Evolutionary conservation across 192 early-diverging fungal genomes (phyloP).

Genomic region (Lunasporangiospora selenospora): DNA sequence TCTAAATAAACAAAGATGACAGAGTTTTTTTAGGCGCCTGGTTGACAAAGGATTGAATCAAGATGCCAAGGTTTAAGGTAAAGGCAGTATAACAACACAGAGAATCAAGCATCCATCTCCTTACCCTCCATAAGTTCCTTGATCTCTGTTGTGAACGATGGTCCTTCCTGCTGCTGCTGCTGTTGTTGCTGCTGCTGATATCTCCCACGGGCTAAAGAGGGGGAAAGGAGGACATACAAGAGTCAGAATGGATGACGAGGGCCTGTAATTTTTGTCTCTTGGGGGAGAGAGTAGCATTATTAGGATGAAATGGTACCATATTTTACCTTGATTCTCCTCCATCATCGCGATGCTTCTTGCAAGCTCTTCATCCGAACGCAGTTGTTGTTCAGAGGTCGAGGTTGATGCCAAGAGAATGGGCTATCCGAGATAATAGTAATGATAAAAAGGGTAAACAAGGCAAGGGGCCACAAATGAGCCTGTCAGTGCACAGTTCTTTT

Average conservation of each 20-base stretch:
- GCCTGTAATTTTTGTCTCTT: too few species aligned
- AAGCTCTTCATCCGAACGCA: conserved; percentile 62
- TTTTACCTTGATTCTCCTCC: conserved; percentile 52
- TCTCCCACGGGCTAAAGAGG: too few species aligned
- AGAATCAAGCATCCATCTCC: too few species aligned
- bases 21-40: not conserved
- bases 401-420: conserved; percentile 51
- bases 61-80: not conserved
- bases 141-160: conserved; percentile 32
- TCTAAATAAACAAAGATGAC: conserved; percentile 29
- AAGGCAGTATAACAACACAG: too few species aligned
- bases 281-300: too few species aligned
- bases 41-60: not conserved
- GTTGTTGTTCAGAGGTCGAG: conserved; percentile 54
- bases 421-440: too few species aligned
- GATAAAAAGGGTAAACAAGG: too few species aligned
- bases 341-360: conserved; percentile 56
- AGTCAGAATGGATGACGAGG: too few species aligned
- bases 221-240: too few species aligned
- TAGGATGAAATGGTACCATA: too few species aligned
- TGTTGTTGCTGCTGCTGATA: conserved; percentile 44
- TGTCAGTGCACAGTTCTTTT: too few species aligned
- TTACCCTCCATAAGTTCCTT: conserved; percentile 52
- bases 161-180: conserved; percentile 44
- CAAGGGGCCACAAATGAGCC: too few species aligned